Evolutionary conservation across 768 basidiomycete species (phyloP).

Genomic region (Hericium rajendrae): DNA sequence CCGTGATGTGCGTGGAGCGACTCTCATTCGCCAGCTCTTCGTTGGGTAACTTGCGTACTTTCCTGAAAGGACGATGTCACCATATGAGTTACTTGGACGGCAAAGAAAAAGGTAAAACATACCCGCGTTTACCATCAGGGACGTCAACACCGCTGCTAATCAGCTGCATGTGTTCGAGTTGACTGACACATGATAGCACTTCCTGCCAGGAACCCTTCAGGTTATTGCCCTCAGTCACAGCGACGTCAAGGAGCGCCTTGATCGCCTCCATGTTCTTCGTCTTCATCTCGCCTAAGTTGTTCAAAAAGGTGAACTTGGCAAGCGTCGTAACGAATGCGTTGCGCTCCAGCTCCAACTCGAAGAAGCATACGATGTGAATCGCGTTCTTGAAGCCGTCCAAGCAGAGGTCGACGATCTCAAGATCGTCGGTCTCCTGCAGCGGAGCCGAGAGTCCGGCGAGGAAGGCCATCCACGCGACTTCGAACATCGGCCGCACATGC

Average conservation of each 20-base stretch:
- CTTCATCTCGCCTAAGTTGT: slow-evolving; percentile 98
- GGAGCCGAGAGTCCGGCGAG: slow-evolving; percentile 91
- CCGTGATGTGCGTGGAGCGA: slow-evolving; percentile 94
- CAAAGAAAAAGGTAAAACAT: slow-evolving; percentile 18
- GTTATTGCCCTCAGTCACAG: slow-evolving; percentile 93
- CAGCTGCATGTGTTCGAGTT: slow-evolving; percentile 96
- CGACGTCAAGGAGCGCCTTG: slow-evolving; percentile 88
- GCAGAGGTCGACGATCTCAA: slow-evolving; percentile 85
- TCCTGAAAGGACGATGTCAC: slow-evolving; percentile 20
- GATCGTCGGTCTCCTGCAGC: slow-evolving; percentile 89
- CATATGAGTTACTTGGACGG: not conserved
- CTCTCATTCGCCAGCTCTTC: slow-evolving; percentile 97
- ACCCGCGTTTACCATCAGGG: slow-evolving; percentile 81
- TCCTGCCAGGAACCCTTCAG: slow-evolving; percentile 96
- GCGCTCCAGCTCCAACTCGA: slow-evolving; percentile 94
- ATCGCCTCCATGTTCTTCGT: slow-evolving; percentile 99
- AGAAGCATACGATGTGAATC: slow-evolving; percentile 94
- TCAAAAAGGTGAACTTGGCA: slow-evolving; percentile 94
- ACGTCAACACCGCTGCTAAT: slow-evolving; percentile 87
- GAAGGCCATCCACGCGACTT: slow-evolving; percentile 98
- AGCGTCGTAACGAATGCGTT: slow-evolving; percentile 98
- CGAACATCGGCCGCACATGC: slow-evolving; percentile 98
- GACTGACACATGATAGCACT: slow-evolving; percentile 93
- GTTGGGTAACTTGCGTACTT: slow-evolving; percentile 55
- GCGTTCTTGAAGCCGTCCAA: slow-evolving; percentile 94